Percentiles rank a stretch among this genome's conserved stretches.
These are phyloP conservation scores for Colletotrichum aenigma DNA, from an alignment of 2,329 filamentous ascomycete species.

Conservation along the genomic window DNA sequence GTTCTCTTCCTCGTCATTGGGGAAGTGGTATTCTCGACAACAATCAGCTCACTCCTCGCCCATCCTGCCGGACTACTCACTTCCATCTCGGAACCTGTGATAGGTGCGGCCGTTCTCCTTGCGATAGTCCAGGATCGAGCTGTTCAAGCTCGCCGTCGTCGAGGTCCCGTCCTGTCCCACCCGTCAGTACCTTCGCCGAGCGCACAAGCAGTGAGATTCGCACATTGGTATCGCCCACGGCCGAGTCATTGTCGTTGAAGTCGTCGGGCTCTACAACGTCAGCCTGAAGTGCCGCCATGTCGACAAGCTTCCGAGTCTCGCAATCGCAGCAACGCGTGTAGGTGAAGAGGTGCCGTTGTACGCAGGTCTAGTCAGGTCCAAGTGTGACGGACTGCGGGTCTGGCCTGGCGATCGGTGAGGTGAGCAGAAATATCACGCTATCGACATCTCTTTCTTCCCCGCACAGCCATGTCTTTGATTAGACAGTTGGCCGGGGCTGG, in stretches of 20 bases:
- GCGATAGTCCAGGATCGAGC: slow-evolving; percentile 30
- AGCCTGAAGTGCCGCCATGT: background rate
- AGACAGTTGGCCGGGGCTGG: background rate
- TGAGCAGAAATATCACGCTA: background rate
- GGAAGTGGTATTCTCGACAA: slow-evolving; percentile 20
- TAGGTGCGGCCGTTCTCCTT: slow-evolving; percentile 22
- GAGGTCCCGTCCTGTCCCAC: background rate
- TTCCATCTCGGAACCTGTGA: slow-evolving; percentile 24
- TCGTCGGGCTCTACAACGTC: slow-evolving; percentile 14
- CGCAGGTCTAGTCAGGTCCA: background rate
- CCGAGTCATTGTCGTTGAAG: slow-evolving; percentile 16
- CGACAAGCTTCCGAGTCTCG: background rate
- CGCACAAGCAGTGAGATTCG: background rate
- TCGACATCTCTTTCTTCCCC: background rate
- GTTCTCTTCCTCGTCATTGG: slow-evolving; percentile 21
- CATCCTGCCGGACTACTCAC: background rate
- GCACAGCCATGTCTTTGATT: background rate
- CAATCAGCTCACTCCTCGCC: background rate
- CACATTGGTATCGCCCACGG: slow-evolving; percentile 1
- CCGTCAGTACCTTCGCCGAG: background rate
- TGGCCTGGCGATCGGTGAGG: background rate
- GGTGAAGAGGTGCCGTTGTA: background rate
- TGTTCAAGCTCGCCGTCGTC: slow-evolving; percentile 34
- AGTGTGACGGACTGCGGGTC: background rate
- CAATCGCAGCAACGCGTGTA: no score